phyloP scores from a whole-genome alignment of 345 rosid genomes.

The Rhodomyrtus tomentosa region DNA sequence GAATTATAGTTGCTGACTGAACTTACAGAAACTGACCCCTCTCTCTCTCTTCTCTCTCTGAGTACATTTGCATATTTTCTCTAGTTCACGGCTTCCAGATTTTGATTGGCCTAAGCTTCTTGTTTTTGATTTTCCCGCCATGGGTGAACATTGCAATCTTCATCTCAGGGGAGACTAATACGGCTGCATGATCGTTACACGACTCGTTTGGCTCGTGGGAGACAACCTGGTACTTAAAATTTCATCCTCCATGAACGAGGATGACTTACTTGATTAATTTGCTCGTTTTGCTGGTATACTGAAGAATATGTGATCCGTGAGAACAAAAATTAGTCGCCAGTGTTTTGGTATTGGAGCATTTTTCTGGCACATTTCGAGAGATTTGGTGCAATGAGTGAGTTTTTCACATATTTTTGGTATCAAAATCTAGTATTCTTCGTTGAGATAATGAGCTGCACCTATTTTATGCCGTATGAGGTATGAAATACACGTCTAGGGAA shows the following conservation, averaged over 20 bases:
- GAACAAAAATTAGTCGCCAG: neutral
- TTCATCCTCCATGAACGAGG: neutral
- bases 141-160: neutral
- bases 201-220: neutral
- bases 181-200: neutral
- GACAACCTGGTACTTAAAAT: neutral
- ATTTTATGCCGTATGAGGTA: neutral
- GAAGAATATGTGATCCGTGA: neutral
- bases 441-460: neutral
- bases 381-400: neutral
- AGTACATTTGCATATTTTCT: neutral
- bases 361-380: neutral
- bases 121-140: neutral
- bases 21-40: neutral
- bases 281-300: neutral
- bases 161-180: neutral
- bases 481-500: neutral
- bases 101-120: neutral
- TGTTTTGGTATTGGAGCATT: neutral
- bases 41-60: neutral
- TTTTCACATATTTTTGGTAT: neutral
- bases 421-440: neutral
- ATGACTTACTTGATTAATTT: neutral
- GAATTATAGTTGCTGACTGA: neutral
- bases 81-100: neutral